Evolutionary conservation across 2,329 filamentous ascomycete genomes (phyloP).

Genomic region (Xenoacremonium recifei): DNA sequence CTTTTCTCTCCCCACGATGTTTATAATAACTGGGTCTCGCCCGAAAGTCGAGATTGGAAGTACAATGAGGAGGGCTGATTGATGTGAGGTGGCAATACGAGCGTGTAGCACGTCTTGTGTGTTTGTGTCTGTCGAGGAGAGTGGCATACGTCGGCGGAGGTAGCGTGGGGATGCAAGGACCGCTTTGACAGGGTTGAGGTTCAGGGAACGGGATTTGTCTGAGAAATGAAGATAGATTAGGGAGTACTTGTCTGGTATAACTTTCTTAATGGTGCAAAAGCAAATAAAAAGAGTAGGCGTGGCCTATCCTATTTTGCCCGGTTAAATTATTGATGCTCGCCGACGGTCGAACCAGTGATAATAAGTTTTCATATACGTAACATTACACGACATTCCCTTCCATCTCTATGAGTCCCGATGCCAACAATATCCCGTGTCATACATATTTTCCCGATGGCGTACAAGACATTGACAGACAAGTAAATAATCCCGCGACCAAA

Average conservation of each 20-base stretch:
- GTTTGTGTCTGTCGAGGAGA: slow-evolving; percentile 8
- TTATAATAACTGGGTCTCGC: slow-evolving; percentile 28
- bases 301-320: too few relatives aligned
- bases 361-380: slow-evolving; percentile 13
- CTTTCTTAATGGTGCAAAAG: slow-evolving; percentile 35
- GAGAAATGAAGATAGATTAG: slow-evolving; percentile 28
- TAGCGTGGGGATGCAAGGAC: slow-evolving; percentile 22
- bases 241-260: slow-evolving; percentile 33
- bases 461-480: too few relatives aligned
- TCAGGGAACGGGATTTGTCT: slow-evolving; percentile 24
- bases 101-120: slow-evolving; percentile 2
- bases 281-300: slow-evolving; percentile 22
- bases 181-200: slow-evolving; percentile 10
- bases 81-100: slow-evolving; percentile 6
- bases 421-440: slow-evolving; percentile 9
- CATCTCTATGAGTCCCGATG: slow-evolving; percentile 4
- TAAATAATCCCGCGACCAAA: too few relatives aligned
- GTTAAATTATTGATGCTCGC: too few relatives aligned
- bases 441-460: too few relatives aligned
- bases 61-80: slow-evolving; percentile 1
- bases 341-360: too few relatives aligned
- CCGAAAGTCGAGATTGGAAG: too few relatives aligned
- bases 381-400: slow-evolving; percentile 17
- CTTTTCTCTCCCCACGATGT: slow-evolving; percentile 28
- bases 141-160: slow-evolving; percentile 5